Evolutionary conservation across 2,329 filamentous ascomycete species (phyloP).

Genomic region (Aciculosporium take): DNA sequence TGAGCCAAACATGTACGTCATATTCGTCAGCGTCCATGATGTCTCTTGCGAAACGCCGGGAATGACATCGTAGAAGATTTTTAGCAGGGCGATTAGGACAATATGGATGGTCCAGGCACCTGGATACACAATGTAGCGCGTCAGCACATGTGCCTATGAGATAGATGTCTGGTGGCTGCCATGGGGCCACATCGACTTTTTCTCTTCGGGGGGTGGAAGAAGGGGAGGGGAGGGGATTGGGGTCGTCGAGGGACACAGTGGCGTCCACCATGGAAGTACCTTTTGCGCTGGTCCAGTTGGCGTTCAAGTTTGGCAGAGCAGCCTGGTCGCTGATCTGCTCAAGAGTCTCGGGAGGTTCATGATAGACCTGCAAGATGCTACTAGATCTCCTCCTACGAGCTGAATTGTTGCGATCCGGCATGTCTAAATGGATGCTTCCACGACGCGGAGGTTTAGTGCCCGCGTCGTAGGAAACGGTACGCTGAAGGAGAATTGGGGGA

Average conservation of each 20-base stretch:
- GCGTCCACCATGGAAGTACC: conserved; percentile 38
- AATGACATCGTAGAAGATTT: conserved; percentile 94
- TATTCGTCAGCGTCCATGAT: conserved; percentile 97
- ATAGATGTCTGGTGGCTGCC: background rate
- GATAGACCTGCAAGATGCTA: conserved; percentile 83
- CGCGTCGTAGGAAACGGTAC: conserved; percentile 83
- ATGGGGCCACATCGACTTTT: background rate
- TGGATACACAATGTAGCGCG: conserved; percentile 23
- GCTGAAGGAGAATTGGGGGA: conserved; percentile 73
- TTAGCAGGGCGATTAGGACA: conserved; percentile 78
- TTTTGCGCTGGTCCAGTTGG: conserved; percentile 98
- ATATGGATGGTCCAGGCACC: conserved; percentile 97
- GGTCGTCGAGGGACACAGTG: conserved; percentile 1
- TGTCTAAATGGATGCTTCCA: conserved; percentile 44
- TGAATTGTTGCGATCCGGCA: conserved; percentile 47
- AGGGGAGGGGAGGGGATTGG: background rate
- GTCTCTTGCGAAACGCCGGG: conserved; percentile 94
- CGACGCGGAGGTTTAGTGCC: conserved; percentile 55
- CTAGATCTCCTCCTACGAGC: conserved; percentile 86
- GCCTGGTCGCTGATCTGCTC: conserved; percentile 97
- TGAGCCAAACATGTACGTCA: conserved; percentile 96
- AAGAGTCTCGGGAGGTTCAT: conserved; percentile 88
- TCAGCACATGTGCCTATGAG: background rate
- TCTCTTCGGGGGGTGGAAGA: background rate
- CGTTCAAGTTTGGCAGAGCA: conserved; percentile 86